Evolutionary conservation across 805 yeast species (phyloP).

Genomic region (Candida tammaniensis): DNA sequence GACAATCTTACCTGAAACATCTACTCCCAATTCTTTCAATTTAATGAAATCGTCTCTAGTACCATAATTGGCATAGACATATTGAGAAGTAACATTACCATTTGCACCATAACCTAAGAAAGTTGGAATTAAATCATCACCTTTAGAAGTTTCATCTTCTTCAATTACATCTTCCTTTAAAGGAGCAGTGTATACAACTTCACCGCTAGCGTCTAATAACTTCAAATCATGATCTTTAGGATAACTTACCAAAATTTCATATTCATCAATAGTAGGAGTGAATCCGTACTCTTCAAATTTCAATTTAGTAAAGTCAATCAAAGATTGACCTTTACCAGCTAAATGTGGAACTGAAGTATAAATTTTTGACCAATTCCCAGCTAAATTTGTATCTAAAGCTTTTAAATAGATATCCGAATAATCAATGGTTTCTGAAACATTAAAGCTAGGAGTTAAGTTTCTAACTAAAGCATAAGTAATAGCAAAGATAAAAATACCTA

Average conservation of each 20-base stretch:
- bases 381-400: slow-evolving; percentile 33
- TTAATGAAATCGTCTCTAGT: slow-evolving; percentile 49
- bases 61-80: slow-evolving; percentile 62
- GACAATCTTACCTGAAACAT: slow-evolving; percentile 54
- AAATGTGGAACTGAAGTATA: slow-evolving; percentile 43
- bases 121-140: slow-evolving; percentile 42
- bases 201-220: slow-evolving; percentile 29
- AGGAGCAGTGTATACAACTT: slow-evolving; percentile 44
- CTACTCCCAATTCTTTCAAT: slow-evolving; percentile 38
- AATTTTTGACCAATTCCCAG: slow-evolving; percentile 41
- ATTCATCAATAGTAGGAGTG: slow-evolving; percentile 48
- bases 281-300: slow-evolving; percentile 53
- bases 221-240: slow-evolving; percentile 47
- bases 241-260: slow-evolving; percentile 53
- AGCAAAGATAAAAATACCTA: slow-evolving; percentile 1
- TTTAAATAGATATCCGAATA: slow-evolving; percentile 17
- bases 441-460: neutral
- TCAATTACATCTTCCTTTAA: slow-evolving; percentile 47
- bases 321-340: slow-evolving; percentile 44
- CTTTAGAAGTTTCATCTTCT: slow-evolving; percentile 39
- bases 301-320: slow-evolving; percentile 49
- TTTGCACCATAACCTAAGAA: slow-evolving; percentile 65
- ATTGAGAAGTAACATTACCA: slow-evolving; percentile 57
- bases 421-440: slow-evolving; percentile 4
- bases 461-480: neutral